A percentile compares a stretch with the other conserved stretches of the same genome.
Evolutionary conservation across 768 basidiomycete genomes (phyloP).

Genomic region (Xerocomus brunneocitrinus): DNA sequence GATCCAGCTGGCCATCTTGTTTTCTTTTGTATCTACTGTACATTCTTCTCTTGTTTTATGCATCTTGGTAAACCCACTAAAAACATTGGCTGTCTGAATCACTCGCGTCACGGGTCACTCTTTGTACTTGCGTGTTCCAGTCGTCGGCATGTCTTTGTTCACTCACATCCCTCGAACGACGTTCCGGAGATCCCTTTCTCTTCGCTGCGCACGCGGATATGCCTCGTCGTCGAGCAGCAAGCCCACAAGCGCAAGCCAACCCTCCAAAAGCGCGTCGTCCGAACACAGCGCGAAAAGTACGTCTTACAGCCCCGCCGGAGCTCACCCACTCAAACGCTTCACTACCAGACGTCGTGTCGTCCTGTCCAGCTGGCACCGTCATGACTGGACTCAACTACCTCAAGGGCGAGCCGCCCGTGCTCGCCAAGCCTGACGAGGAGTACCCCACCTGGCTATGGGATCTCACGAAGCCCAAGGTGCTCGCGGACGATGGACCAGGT

Average conservation of each 20-base stretch:
- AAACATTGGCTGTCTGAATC: neutral
- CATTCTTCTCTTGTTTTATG: neutral
- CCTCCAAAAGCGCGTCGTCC: neutral
- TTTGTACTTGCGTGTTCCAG: neutral
- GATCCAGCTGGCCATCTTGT: conserved; percentile 3
- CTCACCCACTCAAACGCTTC: neutral
- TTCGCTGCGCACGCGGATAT: conserved; percentile 11
- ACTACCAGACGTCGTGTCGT: conserved; percentile 38
- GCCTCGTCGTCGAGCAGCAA: conserved; percentile 9
- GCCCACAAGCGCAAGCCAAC: neutral
- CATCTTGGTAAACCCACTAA: neutral
- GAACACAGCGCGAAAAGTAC: conserved; percentile 18
- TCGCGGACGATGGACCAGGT: conserved; percentile 69
- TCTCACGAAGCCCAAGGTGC: conserved; percentile 54
- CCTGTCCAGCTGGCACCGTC: conserved; percentile 68
- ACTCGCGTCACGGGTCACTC: neutral
- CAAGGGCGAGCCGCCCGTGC: conserved; percentile 73
- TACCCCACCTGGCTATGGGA: conserved; percentile 93
- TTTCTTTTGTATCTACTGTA: conserved; percentile 23
- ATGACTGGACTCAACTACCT: conserved; percentile 79
- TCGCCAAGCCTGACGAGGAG: conserved; percentile 74
- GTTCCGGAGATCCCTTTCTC: conserved; percentile 8
- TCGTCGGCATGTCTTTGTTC: conserved; percentile 18
- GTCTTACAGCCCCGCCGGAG: neutral
- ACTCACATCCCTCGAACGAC: conserved; percentile 8